A percentile compares a stretch with the other conserved stretches of the same genome.
Conservation (phyloP, 306 rosid genomes). For the Potentilla sterilis region DNA sequence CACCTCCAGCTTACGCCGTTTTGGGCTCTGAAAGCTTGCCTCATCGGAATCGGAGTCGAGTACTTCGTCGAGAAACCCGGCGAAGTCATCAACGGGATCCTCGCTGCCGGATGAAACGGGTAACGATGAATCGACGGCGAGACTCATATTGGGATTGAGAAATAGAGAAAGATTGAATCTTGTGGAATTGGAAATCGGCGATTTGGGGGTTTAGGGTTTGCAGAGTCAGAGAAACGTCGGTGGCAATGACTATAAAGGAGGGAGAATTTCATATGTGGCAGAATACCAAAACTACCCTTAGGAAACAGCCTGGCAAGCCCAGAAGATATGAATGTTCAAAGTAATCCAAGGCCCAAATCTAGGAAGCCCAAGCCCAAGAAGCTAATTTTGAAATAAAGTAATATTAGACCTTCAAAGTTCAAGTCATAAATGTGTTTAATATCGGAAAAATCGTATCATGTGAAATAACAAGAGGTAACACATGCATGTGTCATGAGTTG, state of each 20-base stretch:
- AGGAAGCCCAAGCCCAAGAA: background rate
- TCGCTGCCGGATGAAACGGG: background rate
- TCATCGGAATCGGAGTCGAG: background rate
- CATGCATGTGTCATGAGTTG: too few relatives aligned
- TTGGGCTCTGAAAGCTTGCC: background rate
- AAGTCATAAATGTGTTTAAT: too few relatives aligned
- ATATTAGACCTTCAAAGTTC: too few relatives aligned
- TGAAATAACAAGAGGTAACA: background rate
- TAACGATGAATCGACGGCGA: constrained; percentile 4
- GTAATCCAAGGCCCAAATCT: background rate
- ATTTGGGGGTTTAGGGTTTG: constrained; percentile 6
- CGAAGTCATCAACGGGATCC: constrained; percentile 4
- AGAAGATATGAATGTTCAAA: too few relatives aligned
- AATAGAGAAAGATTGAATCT: background rate
- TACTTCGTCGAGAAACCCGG: constrained; percentile 6
- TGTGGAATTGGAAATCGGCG: background rate
- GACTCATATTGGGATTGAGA: constrained; percentile 1
- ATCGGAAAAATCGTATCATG: background rate
- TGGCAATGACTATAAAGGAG: background rate
- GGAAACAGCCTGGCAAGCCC: background rate
- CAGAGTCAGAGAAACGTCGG: background rate
- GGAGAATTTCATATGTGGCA: background rate
- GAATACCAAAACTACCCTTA: background rate
- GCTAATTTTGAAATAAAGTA: background rate
- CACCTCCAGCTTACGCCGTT: constrained; percentile 26